Evolutionary conservation across 2,329 filamentous ascomycete genomes (phyloP).

Genomic region (Tolypocladium ovalisporum): DNA sequence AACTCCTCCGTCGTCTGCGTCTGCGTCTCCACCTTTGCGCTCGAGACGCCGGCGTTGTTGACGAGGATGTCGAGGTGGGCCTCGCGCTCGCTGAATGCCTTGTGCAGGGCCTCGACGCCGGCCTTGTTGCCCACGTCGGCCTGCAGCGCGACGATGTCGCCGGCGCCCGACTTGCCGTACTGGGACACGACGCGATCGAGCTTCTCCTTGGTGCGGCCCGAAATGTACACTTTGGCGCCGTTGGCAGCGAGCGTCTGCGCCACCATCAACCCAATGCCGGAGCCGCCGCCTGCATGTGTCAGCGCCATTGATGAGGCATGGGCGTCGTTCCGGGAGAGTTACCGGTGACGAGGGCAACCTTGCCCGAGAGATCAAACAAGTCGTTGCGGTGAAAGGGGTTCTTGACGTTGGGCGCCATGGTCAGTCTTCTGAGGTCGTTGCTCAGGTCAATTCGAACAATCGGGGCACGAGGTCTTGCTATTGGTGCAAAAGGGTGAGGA

Average conservation of each 20-base stretch:
- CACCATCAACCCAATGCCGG: slow-evolving; percentile 60
- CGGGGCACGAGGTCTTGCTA: neutral
- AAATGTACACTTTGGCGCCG: slow-evolving; percentile 61
- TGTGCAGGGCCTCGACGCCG: slow-evolving; percentile 44
- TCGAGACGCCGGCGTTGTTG: slow-evolving; percentile 5
- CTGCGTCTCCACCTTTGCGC: neutral
- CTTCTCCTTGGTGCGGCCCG: slow-evolving; percentile 52
- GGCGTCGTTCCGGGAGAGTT: neutral
- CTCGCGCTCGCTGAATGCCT: slow-evolving; percentile 44
- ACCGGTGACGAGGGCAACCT: slow-evolving; percentile 35
- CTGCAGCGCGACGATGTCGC: slow-evolving; percentile 47
- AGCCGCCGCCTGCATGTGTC: slow-evolving; percentile 27
- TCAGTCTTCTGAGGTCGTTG: neutral
- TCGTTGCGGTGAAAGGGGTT: neutral
- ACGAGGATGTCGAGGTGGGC: slow-evolving; percentile 47
- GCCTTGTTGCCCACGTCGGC: slow-evolving; percentile 54
- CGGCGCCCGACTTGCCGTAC: slow-evolving; percentile 40
- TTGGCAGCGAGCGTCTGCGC: slow-evolving; percentile 56
- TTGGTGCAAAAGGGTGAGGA: neutral
- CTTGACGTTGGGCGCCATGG: neutral
- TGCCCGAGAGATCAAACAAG: slow-evolving; percentile 30
- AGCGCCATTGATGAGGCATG: neutral
- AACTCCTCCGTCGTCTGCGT: slow-evolving; percentile 29
- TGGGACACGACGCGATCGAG: slow-evolving; percentile 48
- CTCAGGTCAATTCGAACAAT: neutral